Conservation (phyloP, 129 eudicot species). For the Flaveria linearis region DNA sequence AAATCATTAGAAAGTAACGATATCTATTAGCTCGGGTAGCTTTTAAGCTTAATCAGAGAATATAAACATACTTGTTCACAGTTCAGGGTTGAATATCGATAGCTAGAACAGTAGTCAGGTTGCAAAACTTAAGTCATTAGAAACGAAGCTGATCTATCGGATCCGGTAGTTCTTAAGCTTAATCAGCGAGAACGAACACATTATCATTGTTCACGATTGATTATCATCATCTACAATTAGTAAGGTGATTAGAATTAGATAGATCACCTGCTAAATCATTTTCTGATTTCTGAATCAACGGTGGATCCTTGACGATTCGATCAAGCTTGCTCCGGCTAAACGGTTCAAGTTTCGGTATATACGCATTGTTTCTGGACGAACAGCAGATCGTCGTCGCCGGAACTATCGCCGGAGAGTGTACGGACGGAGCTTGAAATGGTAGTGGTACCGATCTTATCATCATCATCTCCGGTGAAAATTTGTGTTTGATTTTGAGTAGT, state of each 20-base stretch:
- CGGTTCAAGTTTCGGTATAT: conserved; percentile 44
- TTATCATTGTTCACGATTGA: not conserved
- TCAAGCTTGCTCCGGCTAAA: conserved; percentile 40
- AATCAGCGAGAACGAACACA: not conserved
- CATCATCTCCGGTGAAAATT: conserved; percentile 7
- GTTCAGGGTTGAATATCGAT: too few relatives aligned
- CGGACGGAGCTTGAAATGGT: conserved; percentile 22
- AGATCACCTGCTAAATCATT: conserved; percentile 39
- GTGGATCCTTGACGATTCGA: conserved; percentile 37
- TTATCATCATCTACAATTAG: not conserved
- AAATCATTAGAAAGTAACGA: too few relatives aligned
- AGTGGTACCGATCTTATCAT: conserved; percentile 39
- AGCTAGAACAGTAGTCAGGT: conserved; percentile 36
- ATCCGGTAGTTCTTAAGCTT: not conserved
- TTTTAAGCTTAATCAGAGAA: too few relatives aligned
- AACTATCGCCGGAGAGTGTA: conserved; percentile 16
- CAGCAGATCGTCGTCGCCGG: conserved; percentile 32
- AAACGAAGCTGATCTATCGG: conserved; percentile 12
- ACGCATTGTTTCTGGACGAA: conserved; percentile 37
- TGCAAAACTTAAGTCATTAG: not conserved
- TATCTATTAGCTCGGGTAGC: too few relatives aligned
- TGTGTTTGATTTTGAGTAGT: not conserved
- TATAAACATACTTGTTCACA: not conserved
- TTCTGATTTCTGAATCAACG: conserved; percentile 44
- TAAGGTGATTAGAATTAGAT: not conserved